Conservation (phyloP, 2,329 filamentous ascomycete genomes). For the Thermomyces lanuginosus region DNA sequence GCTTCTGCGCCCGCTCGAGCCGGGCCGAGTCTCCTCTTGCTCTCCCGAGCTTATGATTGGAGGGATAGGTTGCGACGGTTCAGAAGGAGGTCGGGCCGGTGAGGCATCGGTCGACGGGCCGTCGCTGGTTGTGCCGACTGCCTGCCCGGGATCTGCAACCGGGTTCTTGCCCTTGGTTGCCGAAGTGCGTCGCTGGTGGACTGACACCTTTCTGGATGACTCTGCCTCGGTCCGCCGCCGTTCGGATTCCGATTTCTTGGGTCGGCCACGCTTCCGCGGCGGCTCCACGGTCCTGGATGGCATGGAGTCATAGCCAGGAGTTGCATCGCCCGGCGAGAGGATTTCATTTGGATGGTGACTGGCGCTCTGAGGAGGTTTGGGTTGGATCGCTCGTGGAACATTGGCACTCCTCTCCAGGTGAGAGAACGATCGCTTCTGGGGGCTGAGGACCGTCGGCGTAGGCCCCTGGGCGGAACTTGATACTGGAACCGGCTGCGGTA, state of each 20-base stretch:
- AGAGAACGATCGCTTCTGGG: slow-evolving; percentile 17
- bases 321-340: slow-evolving; percentile 18
- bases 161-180: slow-evolving; percentile 14
- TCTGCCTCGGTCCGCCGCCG: slow-evolving; percentile 23
- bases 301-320: slow-evolving; percentile 16
- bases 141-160: slow-evolving; percentile 18
- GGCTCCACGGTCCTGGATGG: slow-evolving; percentile 14
- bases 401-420: slow-evolving; percentile 15
- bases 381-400: slow-evolving; percentile 24
- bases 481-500: slow-evolving; percentile 13
- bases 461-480: slow-evolving; percentile 11
- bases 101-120: slow-evolving; percentile 7
- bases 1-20: slow-evolving; percentile 1
- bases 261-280: slow-evolving; percentile 27
- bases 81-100: slow-evolving; percentile 8
- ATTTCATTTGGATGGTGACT: slow-evolving; percentile 20
- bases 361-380: slow-evolving; percentile 19
- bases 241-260: slow-evolving; percentile 27
- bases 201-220: slow-evolving; percentile 24
- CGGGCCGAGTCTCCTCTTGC: slow-evolving; percentile 1
- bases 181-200: slow-evolving; percentile 16
- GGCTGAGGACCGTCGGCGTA: slow-evolving; percentile 12
- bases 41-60: slow-evolving; percentile 1
- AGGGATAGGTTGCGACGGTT: too few species aligned
- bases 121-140: slow-evolving; percentile 9